Conservation (phyloP, 2,329 filamentous ascomycete species). For the Epichloe baconii region DNA sequence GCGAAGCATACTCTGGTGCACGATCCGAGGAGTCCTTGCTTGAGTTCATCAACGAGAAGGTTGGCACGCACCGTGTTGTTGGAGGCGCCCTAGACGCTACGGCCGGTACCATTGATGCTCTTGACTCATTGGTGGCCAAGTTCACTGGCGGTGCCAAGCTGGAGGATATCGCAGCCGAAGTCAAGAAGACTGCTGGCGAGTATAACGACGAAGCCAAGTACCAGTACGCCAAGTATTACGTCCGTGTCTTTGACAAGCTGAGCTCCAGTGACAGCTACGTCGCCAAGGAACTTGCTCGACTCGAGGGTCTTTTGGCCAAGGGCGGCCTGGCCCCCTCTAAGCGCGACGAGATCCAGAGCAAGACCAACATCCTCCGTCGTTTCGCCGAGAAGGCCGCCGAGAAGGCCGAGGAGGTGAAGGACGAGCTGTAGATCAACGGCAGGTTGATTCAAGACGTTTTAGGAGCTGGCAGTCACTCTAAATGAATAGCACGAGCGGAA, state of each 20-base stretch:
- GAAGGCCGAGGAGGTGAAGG: constrained; percentile 41
- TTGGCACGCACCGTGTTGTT: constrained; percentile 69
- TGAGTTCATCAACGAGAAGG: constrained; percentile 74
- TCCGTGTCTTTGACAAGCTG: constrained; percentile 81
- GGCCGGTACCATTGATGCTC: constrained; percentile 68
- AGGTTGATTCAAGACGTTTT: constrained; percentile 1
- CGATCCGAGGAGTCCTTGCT: constrained; percentile 68
- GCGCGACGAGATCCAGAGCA: constrained; percentile 73
- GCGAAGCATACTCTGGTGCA: constrained; percentile 58
- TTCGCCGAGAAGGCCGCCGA: constrained; percentile 53
- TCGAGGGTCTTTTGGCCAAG: constrained; percentile 73
- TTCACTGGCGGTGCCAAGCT: constrained; percentile 52
- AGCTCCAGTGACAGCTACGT: constrained; percentile 64
- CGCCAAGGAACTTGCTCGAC: constrained; percentile 70
- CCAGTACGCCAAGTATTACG: constrained; percentile 88
- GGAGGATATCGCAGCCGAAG: constrained; percentile 53
- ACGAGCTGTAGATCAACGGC: constrained; percentile 16
- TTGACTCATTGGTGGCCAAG: constrained; percentile 66
- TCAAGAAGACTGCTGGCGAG: constrained; percentile 55
- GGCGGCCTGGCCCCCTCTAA: constrained; percentile 75
- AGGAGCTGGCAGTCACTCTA: not conserved
- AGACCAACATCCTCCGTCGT: constrained; percentile 76
- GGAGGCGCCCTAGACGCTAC: constrained; percentile 68
- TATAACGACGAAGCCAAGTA: constrained; percentile 49
- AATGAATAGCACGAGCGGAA: not conserved